Base-by-base conservation (phyloP, 192 early-diverging fungal genomes). In the Coemansia sp. region DNA sequence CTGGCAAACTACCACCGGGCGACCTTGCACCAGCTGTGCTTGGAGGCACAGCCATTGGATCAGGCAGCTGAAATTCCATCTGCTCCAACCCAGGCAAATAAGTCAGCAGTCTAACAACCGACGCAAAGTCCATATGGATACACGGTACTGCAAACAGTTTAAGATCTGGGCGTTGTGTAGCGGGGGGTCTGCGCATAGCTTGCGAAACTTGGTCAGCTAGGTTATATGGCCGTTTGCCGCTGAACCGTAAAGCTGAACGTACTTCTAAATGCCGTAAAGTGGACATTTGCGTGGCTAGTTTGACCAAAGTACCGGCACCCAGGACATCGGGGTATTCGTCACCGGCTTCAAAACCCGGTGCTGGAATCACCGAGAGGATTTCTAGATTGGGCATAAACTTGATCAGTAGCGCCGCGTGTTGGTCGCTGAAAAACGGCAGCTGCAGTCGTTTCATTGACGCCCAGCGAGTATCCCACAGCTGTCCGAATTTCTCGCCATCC, bases 311-410 rank as follows among this genome's bases (percentile, higher is more conserved):
- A 0, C 73, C 14, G 0, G 69, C 72, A 4, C 64, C 50, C 0
- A 80, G 63, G 5, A 60, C 38, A 31, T 80, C 77, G 1, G 77
- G 77, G 56, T 80, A 80, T 66, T 80, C 77, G 48, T 75, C 77
- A 56, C 77, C 77, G 2, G 72, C 72, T 60, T 80, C 77, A 31
- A 80, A 80, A 0, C 77, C 77, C 17, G 67, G 66, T 0, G 77
- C 66, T 4, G 77, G 77, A 18, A 75, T 64, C 1, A 80, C 52
- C 7, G 77, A 71, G 40, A 80, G 73, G 16, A 80, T 80, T 73
- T 80, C 77, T 14, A 80, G 56, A n/a, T 61, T 65, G 20, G 77
- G 73, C 77, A 80, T 80, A 31, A 75, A 80, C 73, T 80, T 80
- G n/a, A 75, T 48, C 17, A 80, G 60, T 4, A 80, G 60, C 16